Base-by-base conservation (phyloP, 768 basidiomycete genomes). In the Clitopilus hobsonii region DNA sequence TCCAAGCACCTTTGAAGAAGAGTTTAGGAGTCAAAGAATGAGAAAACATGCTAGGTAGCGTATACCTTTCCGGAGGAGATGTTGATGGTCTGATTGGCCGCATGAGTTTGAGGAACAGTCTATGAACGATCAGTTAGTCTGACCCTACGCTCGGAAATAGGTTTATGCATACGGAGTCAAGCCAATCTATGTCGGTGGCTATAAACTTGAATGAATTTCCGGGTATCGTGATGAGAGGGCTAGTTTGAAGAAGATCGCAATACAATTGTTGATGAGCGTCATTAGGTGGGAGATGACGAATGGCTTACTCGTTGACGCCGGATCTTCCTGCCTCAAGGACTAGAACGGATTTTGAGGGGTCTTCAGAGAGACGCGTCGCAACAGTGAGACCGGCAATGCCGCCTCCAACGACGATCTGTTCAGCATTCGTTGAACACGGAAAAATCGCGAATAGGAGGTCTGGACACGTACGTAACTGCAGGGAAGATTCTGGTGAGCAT, bases 341-440 rank as follows among this genome's bases (percentile, higher is more conserved):
- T 25, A 71, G 61, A 20, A 73, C 52, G 14, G 54, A 60, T 18
- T 57, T 65, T 16, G 45, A 30, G 11, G 49, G 18, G 38, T 63
- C 56, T 36, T 71, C 68, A 11, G 70, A 57, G 2, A 73, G 58
- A 11, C 71, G 67, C 32, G 58, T 56, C 3, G 71, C 72, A 38
- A 71, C 63, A 13, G 70, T 67, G 22, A 71, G 55, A 6, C 71
- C 72, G 18, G 72, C 62, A 5, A 69, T 67, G 8, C 72, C 72
- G 24, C 71, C 71, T 48, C 72, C 72, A 22, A 68, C 64, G 25
- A 68, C 55, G 20, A 68, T 63, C 67, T 68, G 52, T 7, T 23
- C 11, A 54, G 27, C n/a, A n/a, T n/a, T n/a, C n/a, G n/a, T n/a
- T n/a, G n/a, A n/a, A n/a, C n/a, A n/a, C n/a, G n/a, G n/a, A n/a